Evolutionary conservation across 495 filamentous ascomycete genomes (phyloP), one percentile per base, ranked within the genome.

Genomic region (Bathelium albidoporum): DNA sequence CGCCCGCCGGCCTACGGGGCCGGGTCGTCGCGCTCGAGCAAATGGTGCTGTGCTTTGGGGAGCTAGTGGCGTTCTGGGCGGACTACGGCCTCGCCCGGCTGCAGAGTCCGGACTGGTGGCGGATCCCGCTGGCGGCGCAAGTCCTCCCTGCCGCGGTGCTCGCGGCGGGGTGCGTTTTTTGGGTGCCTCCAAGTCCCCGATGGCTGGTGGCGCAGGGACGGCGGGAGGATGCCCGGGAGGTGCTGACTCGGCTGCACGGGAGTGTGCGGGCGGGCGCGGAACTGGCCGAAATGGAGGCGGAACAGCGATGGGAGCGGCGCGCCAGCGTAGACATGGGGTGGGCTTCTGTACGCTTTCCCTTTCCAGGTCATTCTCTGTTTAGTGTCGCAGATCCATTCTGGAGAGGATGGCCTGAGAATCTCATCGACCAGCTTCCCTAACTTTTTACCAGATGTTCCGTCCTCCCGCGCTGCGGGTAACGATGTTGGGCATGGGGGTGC

Each of bases 61-160:
- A 36, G 28, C 61, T 58, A 20, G 36, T 43, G 14, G 44, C 39
- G 16, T 62, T 65, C 43, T 16, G 11, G 22, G 20, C 45, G 18
- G 41, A 55, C 39, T 62, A 31, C 18, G 49, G 49, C 22, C 29
- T 55, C 16, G 49, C 49, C 22, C 58, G 53, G n/a, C 9, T 53
- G 7, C 59, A 44, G 41, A 24, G 52, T 1, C 18, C 11, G 20
- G 31, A 78, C 63, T 73, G 73, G 18, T 80, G 78, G 78, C 62
- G 78, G 32, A 78, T 81, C 24, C 69, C 69, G 14, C 64, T 81
- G 1, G 75, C 74, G 22, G 68, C 81, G 24, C 75, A 79, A 59
- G 72, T 69, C 39, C 60, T 77, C 3, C 71, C 74, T 0, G 69
- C 79, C 0, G 59, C 80, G 29, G 61, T 78, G 1, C 65, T 80